Conservation (phyloP, 176 grass and related monocot genomes). For the Echinochloa phyllopogon region DNA sequence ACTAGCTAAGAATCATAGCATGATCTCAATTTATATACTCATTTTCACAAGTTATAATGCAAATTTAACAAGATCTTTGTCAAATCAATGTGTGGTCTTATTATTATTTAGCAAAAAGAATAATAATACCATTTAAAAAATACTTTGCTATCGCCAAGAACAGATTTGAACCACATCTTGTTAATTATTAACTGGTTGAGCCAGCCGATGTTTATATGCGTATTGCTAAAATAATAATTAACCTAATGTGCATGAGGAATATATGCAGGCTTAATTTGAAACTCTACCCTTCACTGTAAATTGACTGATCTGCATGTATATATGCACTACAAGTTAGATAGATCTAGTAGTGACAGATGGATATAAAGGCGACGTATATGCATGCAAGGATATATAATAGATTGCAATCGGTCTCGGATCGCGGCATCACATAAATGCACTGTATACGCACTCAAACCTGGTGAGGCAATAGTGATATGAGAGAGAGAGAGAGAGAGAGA, state of each 20-base stretch:
- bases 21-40: neutral
- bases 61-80: neutral
- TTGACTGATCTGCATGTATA: neutral
- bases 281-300: neutral
- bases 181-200: neutral
- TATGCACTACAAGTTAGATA: slow-evolving; percentile 1
- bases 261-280: neutral
- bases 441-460: slow-evolving; percentile 3
- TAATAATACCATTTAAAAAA: neutral
- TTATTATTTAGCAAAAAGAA: neutral
- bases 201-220: neutral
- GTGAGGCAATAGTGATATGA: slow-evolving; percentile 33
- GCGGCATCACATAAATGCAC: slow-evolving; percentile 43
- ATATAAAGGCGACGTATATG: slow-evolving; percentile 21
- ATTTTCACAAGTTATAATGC: neutral
- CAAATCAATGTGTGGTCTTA: neutral
- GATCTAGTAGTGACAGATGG: slow-evolving; percentile 24
- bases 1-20: slow-evolving; percentile 18
- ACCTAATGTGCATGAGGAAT: neutral
- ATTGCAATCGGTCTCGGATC: slow-evolving; percentile 44
- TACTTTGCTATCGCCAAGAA: neutral
- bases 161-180: neutral
- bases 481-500: slow-evolving; percentile 24
- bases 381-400: slow-evolving; percentile 20
- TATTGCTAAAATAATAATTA: neutral